These are phyloP conservation scores for Lachancea meyersii DNA, from an alignment of 805 yeast species.

Conservation along the genomic window DNA sequence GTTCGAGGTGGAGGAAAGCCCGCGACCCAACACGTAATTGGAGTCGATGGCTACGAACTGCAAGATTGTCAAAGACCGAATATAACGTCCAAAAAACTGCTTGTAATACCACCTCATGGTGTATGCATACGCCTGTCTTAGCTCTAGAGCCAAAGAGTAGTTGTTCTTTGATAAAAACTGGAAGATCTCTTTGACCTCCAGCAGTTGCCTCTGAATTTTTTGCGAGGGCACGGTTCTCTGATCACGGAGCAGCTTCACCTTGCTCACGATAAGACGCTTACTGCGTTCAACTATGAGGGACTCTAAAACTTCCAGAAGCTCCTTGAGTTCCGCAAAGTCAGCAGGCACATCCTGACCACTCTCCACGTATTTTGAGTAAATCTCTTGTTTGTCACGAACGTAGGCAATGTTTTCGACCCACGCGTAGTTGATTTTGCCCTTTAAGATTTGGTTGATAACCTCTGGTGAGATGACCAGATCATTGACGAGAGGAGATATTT, in stretches of 20 bases:
- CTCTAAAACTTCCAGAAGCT: constrained; percentile 43
- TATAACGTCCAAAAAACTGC: constrained; percentile 69
- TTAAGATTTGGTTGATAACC: constrained; percentile 49
- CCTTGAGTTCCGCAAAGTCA: constrained; percentile 22
- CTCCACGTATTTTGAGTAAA: constrained; percentile 40
- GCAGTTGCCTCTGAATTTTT: constrained; percentile 57
- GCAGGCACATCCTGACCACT: constrained; percentile 18
- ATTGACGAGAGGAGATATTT: constrained; percentile 67
- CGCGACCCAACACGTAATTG: constrained; percentile 49
- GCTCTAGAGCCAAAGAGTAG: constrained; percentile 59
- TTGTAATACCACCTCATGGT: constrained; percentile 94
- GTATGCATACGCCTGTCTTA: constrained; percentile 71
- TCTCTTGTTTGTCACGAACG: constrained; percentile 50
- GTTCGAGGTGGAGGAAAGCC: constrained; percentile 22
- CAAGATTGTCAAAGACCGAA: constrained; percentile 63
- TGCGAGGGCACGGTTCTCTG: constrained; percentile 65
- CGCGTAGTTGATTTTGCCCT: constrained; percentile 47
- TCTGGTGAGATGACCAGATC: constrained; percentile 74
- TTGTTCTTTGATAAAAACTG: constrained; percentile 51
- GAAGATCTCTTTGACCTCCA: constrained; percentile 57
- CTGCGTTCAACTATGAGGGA: constrained; percentile 68
- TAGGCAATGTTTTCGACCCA: constrained; percentile 66
- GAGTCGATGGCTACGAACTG: constrained; percentile 50
- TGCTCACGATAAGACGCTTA: constrained; percentile 57
- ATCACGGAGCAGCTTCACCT: constrained; percentile 60